Percentiles rank a stretch among this genome's conserved stretches.
Evolutionary conservation across 352 stramenopile genomes (phyloP).

Genomic region (Phytophthora foliorum): DNA sequence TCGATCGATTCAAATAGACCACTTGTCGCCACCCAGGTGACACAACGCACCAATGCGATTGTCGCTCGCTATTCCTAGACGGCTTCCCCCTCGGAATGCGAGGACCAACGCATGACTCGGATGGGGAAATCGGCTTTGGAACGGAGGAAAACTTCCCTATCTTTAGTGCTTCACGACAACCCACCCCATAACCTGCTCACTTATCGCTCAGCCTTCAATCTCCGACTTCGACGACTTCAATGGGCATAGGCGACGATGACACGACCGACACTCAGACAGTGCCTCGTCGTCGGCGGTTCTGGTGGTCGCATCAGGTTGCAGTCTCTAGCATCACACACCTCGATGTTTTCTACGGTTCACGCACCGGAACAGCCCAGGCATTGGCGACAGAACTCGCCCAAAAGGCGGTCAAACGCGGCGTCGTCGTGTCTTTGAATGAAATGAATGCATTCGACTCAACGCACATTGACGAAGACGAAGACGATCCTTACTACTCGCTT

Average conservation of each 20-base stretch:
- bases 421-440: conserved; percentile 6
- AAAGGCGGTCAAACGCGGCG: conserved; percentile 57
- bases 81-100: too few relatives aligned
- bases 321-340: conserved; percentile 39
- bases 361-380: conserved; percentile 92
- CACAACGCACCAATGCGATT: too few relatives aligned
- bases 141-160: too few relatives aligned
- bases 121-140: too few relatives aligned
- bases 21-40: too few relatives aligned
- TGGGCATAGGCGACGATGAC: conserved; percentile 3
- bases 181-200: too few relatives aligned
- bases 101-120: too few relatives aligned
- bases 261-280: background rate
- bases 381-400: conserved; percentile 80
- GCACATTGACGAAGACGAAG: conserved; percentile 10
- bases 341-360: conserved; percentile 89
- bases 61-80: too few relatives aligned
- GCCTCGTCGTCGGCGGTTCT: conserved; percentile 1
- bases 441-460: conserved; percentile 53
- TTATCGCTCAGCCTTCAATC: too few relatives aligned
- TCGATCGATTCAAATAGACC: too few relatives aligned
- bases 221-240: background rate
- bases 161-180: too few relatives aligned
- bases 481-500: conserved; percentile 23
- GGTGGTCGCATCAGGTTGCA: conserved; percentile 10